Evolutionary conservation across 1,139 yeast genomes (phyloP).

Genomic region (Zygosaccharomyces pseudobailii): DNA sequence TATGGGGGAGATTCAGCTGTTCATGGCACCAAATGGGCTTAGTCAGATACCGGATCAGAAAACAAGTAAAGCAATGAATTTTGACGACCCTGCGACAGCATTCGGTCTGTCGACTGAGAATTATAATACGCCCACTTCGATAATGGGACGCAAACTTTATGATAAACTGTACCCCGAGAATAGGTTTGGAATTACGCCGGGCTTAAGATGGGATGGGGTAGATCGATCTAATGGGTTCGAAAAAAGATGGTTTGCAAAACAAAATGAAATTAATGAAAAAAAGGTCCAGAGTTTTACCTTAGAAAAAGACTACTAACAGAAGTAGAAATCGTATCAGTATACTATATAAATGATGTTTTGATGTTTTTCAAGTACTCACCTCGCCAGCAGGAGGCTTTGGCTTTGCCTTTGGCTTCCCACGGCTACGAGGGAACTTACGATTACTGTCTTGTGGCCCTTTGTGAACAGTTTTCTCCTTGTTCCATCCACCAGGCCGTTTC

Average conservation of each 20-base stretch:
- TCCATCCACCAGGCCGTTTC: not conserved
- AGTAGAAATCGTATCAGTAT: not conserved
- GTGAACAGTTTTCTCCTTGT: not conserved
- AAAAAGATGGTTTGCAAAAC: conserved; percentile 51
- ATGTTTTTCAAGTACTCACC: conserved; percentile 13
- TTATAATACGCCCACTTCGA: conserved; percentile 23
- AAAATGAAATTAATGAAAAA: conserved; percentile 42
- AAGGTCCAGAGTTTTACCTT: conserved; percentile 37
- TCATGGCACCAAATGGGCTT: conserved; percentile 7
- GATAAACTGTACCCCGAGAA: conserved; percentile 56
- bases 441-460: not conserved
- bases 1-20: conserved; percentile 43
- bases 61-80: conserved; percentile 23
- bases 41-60: not conserved
- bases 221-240: conserved; percentile 93
- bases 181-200: conserved; percentile 73
- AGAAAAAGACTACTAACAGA: conserved; percentile 34
- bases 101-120: conserved; percentile 32
- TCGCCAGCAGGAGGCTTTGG: conserved; percentile 8
- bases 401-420: not conserved
- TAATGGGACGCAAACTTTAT: conserved; percentile 45
- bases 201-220: conserved; percentile 89
- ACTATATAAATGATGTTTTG: conserved; percentile 5
- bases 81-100: conserved; percentile 66
- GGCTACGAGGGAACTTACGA: not conserved